These are phyloP conservation scores for Kwoniella shandongensis DNA, from an alignment of 768 basidiomycete species.

Conservation along the genomic window DNA sequence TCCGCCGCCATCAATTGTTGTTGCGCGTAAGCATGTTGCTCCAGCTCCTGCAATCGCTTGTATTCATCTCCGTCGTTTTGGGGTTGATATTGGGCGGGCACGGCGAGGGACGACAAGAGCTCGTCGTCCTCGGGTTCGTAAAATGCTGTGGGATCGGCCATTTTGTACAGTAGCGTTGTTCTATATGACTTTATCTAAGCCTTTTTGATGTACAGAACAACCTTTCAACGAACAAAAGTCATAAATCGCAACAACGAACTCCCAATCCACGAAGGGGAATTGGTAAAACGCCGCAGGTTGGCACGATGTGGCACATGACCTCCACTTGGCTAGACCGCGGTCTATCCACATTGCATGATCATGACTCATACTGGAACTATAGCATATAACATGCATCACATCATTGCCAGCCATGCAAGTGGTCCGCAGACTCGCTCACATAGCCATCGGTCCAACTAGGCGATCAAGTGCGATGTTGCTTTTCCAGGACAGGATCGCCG, in stretches of 20 bases:
- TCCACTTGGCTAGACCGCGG: slow-evolving; percentile 11
- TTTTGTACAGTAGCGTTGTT: slow-evolving; percentile 14
- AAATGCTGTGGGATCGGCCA: slow-evolving; percentile 50
- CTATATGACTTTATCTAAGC: background rate
- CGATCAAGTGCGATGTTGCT: too few species aligned
- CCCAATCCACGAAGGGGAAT: background rate
- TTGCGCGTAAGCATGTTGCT: slow-evolving; percentile 39
- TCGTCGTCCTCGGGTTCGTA: slow-evolving; percentile 50
- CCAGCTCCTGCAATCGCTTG: slow-evolving; percentile 37
- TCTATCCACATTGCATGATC: background rate
- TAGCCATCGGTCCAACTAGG: too few species aligned
- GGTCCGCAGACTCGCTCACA: too few species aligned
- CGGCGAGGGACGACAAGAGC: slow-evolving; percentile 42
- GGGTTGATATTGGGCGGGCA: slow-evolving; percentile 20
- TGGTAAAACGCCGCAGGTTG: slow-evolving; percentile 3
- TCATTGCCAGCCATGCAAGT: too few species aligned
- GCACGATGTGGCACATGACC: slow-evolving; percentile 11
- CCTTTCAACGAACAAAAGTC: slow-evolving; percentile 1
- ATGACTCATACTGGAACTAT: too few species aligned
- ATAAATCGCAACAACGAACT: background rate
- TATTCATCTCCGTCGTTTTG: slow-evolving; percentile 39
- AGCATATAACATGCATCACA: too few species aligned
- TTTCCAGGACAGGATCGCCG: too few species aligned
- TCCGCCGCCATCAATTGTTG: slow-evolving; percentile 29
- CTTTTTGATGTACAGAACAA: background rate